These are phyloP conservation scores for Starmerella vitae DNA, from an alignment of 805 yeast genomes.

Conservation along the genomic window DNA sequence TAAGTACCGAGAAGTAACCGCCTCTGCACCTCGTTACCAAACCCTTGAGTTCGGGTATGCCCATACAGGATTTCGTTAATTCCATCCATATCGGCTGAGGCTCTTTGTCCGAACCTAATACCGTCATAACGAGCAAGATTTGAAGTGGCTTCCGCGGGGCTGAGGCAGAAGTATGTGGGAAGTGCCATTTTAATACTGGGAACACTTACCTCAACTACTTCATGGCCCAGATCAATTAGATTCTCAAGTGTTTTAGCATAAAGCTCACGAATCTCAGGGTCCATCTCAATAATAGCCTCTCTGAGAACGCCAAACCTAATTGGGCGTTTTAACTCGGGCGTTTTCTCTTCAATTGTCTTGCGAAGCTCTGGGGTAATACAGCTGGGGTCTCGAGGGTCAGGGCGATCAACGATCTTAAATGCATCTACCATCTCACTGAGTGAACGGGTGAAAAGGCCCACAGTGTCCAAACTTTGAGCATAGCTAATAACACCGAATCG, in stretches of 20 bases:
- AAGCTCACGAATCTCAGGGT: slow-evolving; percentile 33
- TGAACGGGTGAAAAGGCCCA: slow-evolving; percentile 59
- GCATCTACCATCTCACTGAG: slow-evolving; percentile 36
- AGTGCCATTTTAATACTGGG: slow-evolving; percentile 55
- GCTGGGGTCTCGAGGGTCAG: slow-evolving; percentile 74
- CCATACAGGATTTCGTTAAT: slow-evolving; percentile 33
- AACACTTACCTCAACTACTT: slow-evolving; percentile 49
- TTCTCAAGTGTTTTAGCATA: slow-evolving; percentile 37
- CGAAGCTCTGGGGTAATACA: slow-evolving; percentile 24
- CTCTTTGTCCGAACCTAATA: slow-evolving; percentile 59
- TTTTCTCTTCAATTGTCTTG: slow-evolving; percentile 2
- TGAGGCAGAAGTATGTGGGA: slow-evolving; percentile 74
- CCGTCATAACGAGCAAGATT: slow-evolving; percentile 88
- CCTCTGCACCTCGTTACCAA: slow-evolving; percentile 73
- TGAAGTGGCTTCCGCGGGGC: slow-evolving; percentile 89
- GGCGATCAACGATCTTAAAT: slow-evolving; percentile 41
- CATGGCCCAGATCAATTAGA: slow-evolving; percentile 38
- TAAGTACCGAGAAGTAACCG: slow-evolving; percentile 79
- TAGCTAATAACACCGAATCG: slow-evolving; percentile 86
- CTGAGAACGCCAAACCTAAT: slow-evolving; percentile 58
- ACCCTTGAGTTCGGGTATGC: slow-evolving; percentile 47
- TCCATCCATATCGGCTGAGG: slow-evolving; percentile 25
- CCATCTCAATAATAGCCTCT: slow-evolving; percentile 50
- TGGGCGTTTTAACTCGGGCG: slow-evolving; percentile 8
- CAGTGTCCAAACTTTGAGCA: slow-evolving; percentile 90